Conservation (phyloP, 257 asterid genomes). For the Rehmannia glutinosa region DNA sequence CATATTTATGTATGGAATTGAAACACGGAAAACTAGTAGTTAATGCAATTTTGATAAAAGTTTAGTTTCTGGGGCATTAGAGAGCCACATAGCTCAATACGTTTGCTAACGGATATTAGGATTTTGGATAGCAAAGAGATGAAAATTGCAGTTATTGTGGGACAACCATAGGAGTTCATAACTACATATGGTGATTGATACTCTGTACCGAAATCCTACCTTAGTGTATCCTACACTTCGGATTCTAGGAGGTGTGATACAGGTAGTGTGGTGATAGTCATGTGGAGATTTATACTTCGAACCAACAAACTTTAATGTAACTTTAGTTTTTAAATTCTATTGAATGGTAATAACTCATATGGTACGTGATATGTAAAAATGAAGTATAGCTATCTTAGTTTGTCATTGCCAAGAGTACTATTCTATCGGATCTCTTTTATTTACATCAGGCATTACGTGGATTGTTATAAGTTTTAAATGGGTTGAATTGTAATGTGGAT, state of each 20-base stretch:
- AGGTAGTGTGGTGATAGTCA: background rate
- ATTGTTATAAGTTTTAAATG: background rate
- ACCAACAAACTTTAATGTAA: too few relatives aligned
- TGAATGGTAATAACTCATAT: too few relatives aligned
- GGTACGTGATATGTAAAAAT: background rate
- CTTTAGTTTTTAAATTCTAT: too few relatives aligned
- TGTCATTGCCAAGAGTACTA: background rate
- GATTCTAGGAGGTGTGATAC: background rate
- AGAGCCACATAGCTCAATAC: background rate
- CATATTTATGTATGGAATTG: background rate
- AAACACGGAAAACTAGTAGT: background rate
- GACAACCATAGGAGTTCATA: background rate
- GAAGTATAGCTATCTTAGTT: background rate
- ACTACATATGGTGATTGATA: background rate
- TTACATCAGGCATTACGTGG: background rate
- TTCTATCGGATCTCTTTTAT: background rate
- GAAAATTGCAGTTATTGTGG: background rate
- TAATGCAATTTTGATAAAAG: background rate
- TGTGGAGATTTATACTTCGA: background rate
- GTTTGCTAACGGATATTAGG: background rate
- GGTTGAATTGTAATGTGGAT: background rate
- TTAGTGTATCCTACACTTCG: background rate
- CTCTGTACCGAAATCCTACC: background rate
- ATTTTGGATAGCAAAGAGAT: background rate
- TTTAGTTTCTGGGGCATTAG: background rate